These are phyloP conservation scores for Simmondsia chinensis DNA, from an alignment of 148 eudicot species.

Conservation along the genomic window DNA sequence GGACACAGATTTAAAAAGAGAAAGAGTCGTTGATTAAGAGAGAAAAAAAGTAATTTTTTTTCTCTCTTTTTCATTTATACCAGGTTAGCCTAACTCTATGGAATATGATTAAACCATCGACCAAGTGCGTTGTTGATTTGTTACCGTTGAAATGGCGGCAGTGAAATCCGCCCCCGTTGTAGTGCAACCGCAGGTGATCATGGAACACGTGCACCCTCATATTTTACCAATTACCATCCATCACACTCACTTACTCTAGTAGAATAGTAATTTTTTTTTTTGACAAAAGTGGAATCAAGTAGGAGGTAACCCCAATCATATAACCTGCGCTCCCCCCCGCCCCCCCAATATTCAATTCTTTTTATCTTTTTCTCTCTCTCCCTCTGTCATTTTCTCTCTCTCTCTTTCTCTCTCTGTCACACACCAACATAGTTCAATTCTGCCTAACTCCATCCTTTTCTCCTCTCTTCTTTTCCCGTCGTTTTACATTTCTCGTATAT, in stretches of 20 bases:
- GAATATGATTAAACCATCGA: too few relatives aligned
- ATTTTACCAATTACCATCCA: neutral
- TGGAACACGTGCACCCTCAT: slow-evolving; percentile 24
- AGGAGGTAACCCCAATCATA: slow-evolving; percentile 14
- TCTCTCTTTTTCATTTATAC: too few relatives aligned
- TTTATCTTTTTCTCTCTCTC: neutral
- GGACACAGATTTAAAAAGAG: too few relatives aligned
- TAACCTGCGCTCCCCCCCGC: too few relatives aligned
- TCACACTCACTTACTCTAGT: neutral
- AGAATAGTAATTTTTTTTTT: neutral
- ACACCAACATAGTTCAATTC: too few relatives aligned
- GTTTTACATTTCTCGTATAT: neutral
- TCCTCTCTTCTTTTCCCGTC: neutral
- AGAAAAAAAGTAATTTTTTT: too few relatives aligned
- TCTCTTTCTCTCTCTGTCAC: neutral
- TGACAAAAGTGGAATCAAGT: neutral
- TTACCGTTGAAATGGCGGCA: too few relatives aligned
- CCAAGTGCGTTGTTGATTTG: too few relatives aligned
- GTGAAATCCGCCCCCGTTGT: too few relatives aligned
- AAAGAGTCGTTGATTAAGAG: too few relatives aligned
- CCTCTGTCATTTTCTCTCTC: neutral
- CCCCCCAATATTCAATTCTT: slow-evolving; percentile 11
- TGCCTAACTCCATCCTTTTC: neutral
- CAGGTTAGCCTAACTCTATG: too few relatives aligned
- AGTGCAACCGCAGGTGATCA: slow-evolving; percentile 13